A percentile compares a stretch with the other conserved stretches of the same genome.
These are phyloP conservation scores for Beauveria varroae DNA, from an alignment of 2,329 filamentous ascomycete species.

Conservation along the genomic window DNA sequence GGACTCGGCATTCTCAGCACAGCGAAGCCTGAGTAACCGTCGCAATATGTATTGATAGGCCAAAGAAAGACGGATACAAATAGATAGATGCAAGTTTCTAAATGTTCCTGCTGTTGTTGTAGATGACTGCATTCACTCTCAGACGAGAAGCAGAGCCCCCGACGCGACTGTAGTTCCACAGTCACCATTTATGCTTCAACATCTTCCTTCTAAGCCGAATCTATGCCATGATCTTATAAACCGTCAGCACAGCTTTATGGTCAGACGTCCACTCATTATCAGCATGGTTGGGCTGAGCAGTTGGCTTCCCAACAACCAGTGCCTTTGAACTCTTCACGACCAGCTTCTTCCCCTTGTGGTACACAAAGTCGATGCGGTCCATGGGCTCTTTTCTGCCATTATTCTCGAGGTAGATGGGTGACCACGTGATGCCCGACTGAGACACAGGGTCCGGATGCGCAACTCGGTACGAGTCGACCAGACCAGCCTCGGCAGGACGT, in stretches of 20 bases:
- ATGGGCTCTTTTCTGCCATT: constrained; percentile 24
- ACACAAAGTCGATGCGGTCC: constrained; percentile 37
- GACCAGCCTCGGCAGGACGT: constrained; percentile 24
- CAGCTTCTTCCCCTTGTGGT: constrained; percentile 28
- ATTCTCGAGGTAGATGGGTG: constrained; percentile 30
- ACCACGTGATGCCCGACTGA: constrained; percentile 32
- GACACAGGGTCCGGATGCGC: constrained; percentile 27
- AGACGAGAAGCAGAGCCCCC: too few relatives aligned
- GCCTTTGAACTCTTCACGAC: constrained; percentile 24
- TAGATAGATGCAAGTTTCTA: too few relatives aligned
- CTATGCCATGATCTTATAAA: constrained; percentile 14
- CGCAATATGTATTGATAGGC: too few relatives aligned
- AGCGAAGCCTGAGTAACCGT: too few relatives aligned
- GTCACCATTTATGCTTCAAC: too few relatives aligned
- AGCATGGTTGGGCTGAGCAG: constrained; percentile 24
- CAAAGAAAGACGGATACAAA: too few relatives aligned
- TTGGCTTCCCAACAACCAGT: constrained; percentile 26
- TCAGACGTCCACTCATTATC: constrained; percentile 37
- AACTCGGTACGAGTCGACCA: constrained; percentile 33
- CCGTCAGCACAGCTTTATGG: constrained; percentile 27
- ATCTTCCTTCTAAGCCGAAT: too few relatives aligned
- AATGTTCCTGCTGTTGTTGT: too few relatives aligned
- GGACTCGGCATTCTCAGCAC: too few relatives aligned
- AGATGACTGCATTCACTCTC: too few relatives aligned
- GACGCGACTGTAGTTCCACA: too few relatives aligned